Percentiles rank a stretch among this genome's conserved stretches.
These are phyloP conservation scores for Tuber indicum DNA, from an alignment of 495 filamentous ascomycete species.

Conservation along the genomic window DNA sequence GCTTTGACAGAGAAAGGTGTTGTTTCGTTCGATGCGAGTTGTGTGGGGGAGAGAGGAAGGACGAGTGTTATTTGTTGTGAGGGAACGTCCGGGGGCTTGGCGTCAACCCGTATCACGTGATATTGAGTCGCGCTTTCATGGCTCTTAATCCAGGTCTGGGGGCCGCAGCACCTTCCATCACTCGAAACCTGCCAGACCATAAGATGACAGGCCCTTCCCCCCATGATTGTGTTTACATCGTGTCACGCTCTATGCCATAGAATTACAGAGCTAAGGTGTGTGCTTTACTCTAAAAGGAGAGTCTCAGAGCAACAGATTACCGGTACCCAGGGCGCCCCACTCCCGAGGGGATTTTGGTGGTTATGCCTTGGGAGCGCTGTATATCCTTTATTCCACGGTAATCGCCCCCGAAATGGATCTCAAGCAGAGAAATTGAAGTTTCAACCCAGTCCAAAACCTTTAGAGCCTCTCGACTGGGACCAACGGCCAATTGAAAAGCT, in stretches of 20 bases:
- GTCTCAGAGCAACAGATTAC: neutral
- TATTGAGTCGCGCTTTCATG: neutral
- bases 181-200: neutral
- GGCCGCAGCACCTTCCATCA: neutral
- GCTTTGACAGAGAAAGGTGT: constrained; percentile 15
- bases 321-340: too few species aligned
- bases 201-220: neutral
- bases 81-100: constrained; percentile 20
- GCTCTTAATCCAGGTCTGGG: neutral
- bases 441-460: too few species aligned
- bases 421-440: too few species aligned
- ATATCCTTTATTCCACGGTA: neutral
- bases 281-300: neutral
- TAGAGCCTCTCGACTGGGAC: too few species aligned
- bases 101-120: constrained; percentile 22
- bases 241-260: neutral
- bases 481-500: too few species aligned
- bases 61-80: constrained; percentile 38
- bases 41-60: constrained; percentile 38
- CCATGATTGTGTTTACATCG: neutral
- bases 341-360: neutral
- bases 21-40: constrained; percentile 31
- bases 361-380: neutral
- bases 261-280: neutral
- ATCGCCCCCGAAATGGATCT: neutral